These are phyloP conservation scores for Pleurotus salmoneostramineus DNA, from an alignment of 768 basidiomycete genomes.

Conservation along the genomic window DNA sequence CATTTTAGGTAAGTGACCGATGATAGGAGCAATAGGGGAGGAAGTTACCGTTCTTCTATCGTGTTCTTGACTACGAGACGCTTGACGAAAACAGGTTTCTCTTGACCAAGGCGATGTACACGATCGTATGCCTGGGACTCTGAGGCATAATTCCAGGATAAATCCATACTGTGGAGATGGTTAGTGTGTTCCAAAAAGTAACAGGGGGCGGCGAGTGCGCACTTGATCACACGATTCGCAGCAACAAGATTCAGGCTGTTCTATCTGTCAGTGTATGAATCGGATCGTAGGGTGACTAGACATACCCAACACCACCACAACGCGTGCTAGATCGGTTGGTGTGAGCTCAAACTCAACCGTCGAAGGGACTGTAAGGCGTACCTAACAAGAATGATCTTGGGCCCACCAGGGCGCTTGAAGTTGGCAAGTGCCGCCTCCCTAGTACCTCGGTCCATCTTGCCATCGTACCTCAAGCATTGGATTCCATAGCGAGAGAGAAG, in stretches of 20 bases:
- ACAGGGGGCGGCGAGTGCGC: slow-evolving; percentile 13
- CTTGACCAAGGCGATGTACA: slow-evolving; percentile 64
- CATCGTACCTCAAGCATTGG: slow-evolving; percentile 58
- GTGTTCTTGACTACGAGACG: slow-evolving; percentile 64
- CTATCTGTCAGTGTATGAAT: background rate
- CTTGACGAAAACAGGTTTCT: slow-evolving; percentile 63
- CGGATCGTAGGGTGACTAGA: background rate
- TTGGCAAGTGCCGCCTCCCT: slow-evolving; percentile 45
- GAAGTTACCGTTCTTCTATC: slow-evolving; percentile 69
- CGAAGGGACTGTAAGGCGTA: slow-evolving; percentile 16
- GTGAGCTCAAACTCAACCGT: background rate
- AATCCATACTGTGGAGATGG: slow-evolving; percentile 47
- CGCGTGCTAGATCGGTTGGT: slow-evolving; percentile 39
- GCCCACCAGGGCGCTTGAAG: slow-evolving; percentile 55
- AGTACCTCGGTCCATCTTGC: slow-evolving; percentile 54
- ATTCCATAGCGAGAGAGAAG: slow-evolving; percentile 57
- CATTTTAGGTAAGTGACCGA: background rate
- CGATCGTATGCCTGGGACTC: slow-evolving; percentile 64
- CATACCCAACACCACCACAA: slow-evolving; percentile 63
- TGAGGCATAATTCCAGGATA: slow-evolving; percentile 71
- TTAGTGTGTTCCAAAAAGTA: background rate
- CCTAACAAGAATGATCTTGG: slow-evolving; percentile 67
- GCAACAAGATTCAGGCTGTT: slow-evolving; percentile 53
- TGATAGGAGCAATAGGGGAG: background rate
- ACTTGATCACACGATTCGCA: slow-evolving; percentile 73